phyloP scores from a whole-genome alignment of 2,329 filamentous ascomycete species.

The Talaromyces verruculosus region DNA sequence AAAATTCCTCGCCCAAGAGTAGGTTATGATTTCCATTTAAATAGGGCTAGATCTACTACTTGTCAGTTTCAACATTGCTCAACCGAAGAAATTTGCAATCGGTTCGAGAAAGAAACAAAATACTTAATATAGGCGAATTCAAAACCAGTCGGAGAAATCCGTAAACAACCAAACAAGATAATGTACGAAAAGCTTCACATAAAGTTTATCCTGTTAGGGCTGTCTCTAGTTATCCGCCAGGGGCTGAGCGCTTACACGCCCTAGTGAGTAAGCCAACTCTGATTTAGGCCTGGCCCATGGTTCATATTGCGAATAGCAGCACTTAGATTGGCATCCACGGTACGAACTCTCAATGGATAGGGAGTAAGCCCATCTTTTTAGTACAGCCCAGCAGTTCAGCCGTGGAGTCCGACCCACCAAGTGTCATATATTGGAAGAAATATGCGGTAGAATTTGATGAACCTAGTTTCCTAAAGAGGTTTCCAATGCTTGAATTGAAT shows the following conservation, averaged over 20 bases:
- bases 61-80: background rate
- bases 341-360: background rate
- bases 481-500: background rate
- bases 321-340: background rate
- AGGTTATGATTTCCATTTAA: background rate
- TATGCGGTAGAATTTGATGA: background rate
- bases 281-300: background rate
- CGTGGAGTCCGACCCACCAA: background rate
- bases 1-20: background rate
- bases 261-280: background rate
- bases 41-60: background rate
- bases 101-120: background rate
- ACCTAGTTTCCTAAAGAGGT: background rate
- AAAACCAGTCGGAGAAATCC: background rate
- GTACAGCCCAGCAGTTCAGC: background rate
- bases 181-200: background rate
- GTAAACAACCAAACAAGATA: background rate
- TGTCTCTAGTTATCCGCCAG: background rate
- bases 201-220: background rate
- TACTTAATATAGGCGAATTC: background rate
- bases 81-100: background rate
- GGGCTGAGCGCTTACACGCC: background rate
- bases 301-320: background rate
- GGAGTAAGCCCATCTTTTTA: background rate
- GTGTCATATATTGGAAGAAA: background rate